phyloP scores from a whole-genome alignment of 164 flowering plant genomes.

The Stephania yunnanensis region DNA sequence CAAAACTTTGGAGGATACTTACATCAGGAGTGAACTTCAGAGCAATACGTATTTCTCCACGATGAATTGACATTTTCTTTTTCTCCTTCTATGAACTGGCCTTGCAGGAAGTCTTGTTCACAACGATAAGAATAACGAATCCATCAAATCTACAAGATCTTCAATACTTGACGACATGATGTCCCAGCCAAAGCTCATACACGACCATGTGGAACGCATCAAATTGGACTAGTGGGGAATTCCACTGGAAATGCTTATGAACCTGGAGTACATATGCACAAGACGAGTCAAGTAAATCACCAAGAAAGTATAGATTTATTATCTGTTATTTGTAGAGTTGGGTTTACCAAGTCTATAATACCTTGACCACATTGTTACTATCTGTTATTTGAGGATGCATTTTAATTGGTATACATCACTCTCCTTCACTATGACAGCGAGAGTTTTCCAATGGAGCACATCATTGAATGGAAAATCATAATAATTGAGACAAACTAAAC shows the following conservation, averaged over 20 bases:
- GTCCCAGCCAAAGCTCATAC: constrained; percentile 95
- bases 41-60: too few species aligned
- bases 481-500: constrained; percentile 29
- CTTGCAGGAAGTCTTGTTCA: background rate
- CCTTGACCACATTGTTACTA: constrained; percentile 78
- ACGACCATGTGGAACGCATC: constrained; percentile 97
- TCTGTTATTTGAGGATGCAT: constrained; percentile 55
- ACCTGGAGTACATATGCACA: constrained; percentile 33
- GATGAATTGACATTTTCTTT: background rate
- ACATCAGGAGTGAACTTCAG: too few species aligned
- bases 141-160: background rate
- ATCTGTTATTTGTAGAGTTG: background rate
- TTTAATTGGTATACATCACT: constrained; percentile 81
- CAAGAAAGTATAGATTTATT: background rate
- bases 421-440: constrained; percentile 77
- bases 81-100: background rate
- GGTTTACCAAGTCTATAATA: constrained; percentile 14
- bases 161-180: constrained; percentile 69
- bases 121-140: background rate
- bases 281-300: background rate
- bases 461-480: constrained; percentile 97
- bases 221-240: constrained; percentile 68
- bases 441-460: constrained; percentile 82
- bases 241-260: constrained; percentile 93
- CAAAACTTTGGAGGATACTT: too few species aligned